Base-by-base conservation (phyloP, 805 yeast genomes). In the Pichia pseudocactophila region DNA sequence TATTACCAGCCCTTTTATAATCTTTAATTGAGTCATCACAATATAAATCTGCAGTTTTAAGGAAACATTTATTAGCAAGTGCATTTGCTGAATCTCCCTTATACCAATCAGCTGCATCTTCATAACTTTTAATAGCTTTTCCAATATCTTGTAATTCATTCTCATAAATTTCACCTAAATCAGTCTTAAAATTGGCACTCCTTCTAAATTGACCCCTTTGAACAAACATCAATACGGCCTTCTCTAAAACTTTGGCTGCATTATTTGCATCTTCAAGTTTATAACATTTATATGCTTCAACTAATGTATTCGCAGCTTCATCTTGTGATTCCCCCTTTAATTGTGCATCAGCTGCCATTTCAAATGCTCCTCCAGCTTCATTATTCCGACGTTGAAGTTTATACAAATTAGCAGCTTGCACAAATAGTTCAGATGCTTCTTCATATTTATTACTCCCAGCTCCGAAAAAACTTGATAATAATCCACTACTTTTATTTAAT, bases 101-200 rank as follows among this genome's bases (percentile, higher is more conserved):
- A 58, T 82, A 89, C 89, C 96, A 92, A 56, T 92, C 97, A 33
- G 96, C 96, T 10, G 98, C 96, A 54, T 82, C 84, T 57, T 88
- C 95, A 58, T 82, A 90, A 25, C 88, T 76, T 42, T 70, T 70
- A 41, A 82, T 72, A 6, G 98, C 97, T 51, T 74, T 74, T 19
- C 70, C 66, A 27, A 67, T 62, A 55, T 89, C 90, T 39, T 73
- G 73, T 17, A 86, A 65, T 38, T 82, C 84, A 36, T 74, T 73
- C 63, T 90, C 97, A 57, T 84, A 86, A 36, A 90, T 62, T 51
- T 79, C 88, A 10, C 89, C 98, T 56, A 92, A 70, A 59, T 92
- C 98, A 69, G 82, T 77, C 58, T 89, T 82, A 66, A 83, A 89
- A 58, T 87, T 87, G 11, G 98, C 98, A 19, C 95, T 96, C 61